phyloP scores from a whole-genome alignment of 169 alveolate genomes.

The Plasmodium ovale region DNA sequence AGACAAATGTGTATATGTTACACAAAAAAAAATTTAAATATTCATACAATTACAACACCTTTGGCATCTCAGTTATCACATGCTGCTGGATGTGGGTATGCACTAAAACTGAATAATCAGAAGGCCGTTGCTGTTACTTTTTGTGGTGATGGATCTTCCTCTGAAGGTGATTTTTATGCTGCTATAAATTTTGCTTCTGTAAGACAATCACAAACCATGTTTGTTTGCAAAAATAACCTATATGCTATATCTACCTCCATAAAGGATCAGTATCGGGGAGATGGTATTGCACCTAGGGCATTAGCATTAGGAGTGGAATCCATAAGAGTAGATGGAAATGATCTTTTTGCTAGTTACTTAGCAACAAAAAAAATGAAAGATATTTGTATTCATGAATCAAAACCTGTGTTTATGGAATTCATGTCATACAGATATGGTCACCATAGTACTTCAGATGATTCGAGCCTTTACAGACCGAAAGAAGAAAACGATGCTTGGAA shows the following conservation, averaged over 20 bases:
- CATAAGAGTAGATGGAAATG: slow-evolving; percentile 93
- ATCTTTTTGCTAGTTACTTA: slow-evolving; percentile 93
- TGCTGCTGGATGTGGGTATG: slow-evolving; percentile 97
- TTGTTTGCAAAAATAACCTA: slow-evolving; percentile 96
- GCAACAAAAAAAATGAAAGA: slow-evolving; percentile 94
- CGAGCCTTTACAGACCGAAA: slow-evolving; percentile 91
- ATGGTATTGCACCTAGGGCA: slow-evolving; percentile 96
- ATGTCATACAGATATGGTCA: slow-evolving; percentile 97
- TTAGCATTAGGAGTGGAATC: slow-evolving; percentile 95
- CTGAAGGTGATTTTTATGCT: slow-evolving; percentile 97
- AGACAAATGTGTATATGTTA: slow-evolving; percentile 98
- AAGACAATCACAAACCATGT: slow-evolving; percentile 92
- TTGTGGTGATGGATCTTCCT: slow-evolving; percentile 99
- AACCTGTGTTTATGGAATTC: slow-evolving; percentile 93
- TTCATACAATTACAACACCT: slow-evolving; percentile 95
- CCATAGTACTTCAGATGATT: slow-evolving; percentile 96
- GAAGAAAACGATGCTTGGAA: slow-evolving; percentile 92
- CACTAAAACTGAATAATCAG: slow-evolving; percentile 88
- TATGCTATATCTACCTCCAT: slow-evolving; percentile 96
- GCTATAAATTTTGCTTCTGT: slow-evolving; percentile 97
- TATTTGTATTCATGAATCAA: slow-evolving; percentile 84
- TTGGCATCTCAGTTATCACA: slow-evolving; percentile 95
- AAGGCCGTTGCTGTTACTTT: slow-evolving; percentile 92
- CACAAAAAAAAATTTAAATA: slow-evolving; percentile 88
- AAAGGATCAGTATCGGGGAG: slow-evolving; percentile 95